Evolutionary conservation across 78 protist genomes (phyloP).

Genomic region (Chrysochromulina parva): DNA sequence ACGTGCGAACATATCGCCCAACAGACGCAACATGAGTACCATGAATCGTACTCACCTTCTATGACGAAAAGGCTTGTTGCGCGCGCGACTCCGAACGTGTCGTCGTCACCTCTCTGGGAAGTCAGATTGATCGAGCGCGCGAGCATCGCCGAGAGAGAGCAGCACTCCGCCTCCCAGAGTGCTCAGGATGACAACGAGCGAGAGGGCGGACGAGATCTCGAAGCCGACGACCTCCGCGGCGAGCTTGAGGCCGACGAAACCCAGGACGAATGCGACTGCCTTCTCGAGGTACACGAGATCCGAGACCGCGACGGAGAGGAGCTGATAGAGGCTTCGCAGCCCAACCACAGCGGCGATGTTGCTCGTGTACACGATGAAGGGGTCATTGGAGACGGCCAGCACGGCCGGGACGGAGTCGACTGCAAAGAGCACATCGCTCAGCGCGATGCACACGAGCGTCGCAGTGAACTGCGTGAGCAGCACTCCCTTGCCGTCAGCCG

Average conservation of each 20-base stretch:
- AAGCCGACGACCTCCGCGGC: not conserved
- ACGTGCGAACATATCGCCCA: too few species aligned
- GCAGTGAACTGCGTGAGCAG: conserved; percentile 25
- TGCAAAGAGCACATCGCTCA: conserved; percentile 31
- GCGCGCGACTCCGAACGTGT: too few species aligned
- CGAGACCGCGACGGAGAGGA: not conserved
- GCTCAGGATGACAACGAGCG: not conserved
- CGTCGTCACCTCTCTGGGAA: too few species aligned
- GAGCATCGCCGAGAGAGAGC: too few species aligned
- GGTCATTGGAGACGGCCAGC: conserved; percentile 40
- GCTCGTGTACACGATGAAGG: conserved; percentile 34
- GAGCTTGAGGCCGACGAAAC: conserved; percentile 30
- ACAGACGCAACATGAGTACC: too few species aligned
- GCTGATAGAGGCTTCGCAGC: not conserved
- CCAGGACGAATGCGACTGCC: conserved; percentile 28
- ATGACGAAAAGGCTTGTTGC: too few species aligned
- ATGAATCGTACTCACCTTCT: too few species aligned
- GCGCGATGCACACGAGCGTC: conserved; percentile 32
- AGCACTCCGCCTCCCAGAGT: not conserved
- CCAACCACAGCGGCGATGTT: conserved; percentile 41
- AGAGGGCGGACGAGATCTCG: not conserved
- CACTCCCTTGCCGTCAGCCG: not conserved
- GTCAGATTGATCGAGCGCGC: too few species aligned
- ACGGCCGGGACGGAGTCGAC: conserved; percentile 53
- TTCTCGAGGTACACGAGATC: not conserved